Base-by-base conservation (phyloP, 305 asterid genomes). In the Euphrasia arctica region DNA sequence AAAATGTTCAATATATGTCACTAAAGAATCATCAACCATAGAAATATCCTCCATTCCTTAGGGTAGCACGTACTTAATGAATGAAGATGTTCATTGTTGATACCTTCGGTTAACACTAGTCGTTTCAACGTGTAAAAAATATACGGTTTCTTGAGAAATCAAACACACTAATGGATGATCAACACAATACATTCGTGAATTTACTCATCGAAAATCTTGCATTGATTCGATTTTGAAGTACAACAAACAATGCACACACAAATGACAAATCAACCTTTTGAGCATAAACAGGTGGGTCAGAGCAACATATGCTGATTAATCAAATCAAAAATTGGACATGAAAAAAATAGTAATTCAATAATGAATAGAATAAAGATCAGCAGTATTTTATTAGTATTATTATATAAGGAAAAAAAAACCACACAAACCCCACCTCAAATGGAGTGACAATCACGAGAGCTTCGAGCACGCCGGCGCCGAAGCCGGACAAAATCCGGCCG, bases 381-480 rank as follows among this genome's bases (percentile, higher is more conserved):
- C 4, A 31, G 34, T 31, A 31, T 31, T 31, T 27, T 8, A 54
- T 54, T 27, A 66, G 4, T 9, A 10, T 5, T 32, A 22, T 58
- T 11, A 2, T 36, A 14, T 2, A 58, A 14, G 13, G n/a, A n/a
- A n/a, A 39, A 58, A 39, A 9, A 22, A n/a, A 11, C 9, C 0
- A 14, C 6, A 43, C 18, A 51, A 4, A 5, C 8, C 15, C 43
- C 39, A 91, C 98, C 98, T 92, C 98, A 75, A 92, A 92, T 0
- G 98, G 98, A 13, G 98, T 92, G 54, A 92, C 98, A 47, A 92
- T 83, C 67, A 79, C 86, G 27, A 92, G 96, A 64, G 98, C 98
- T 77, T 92, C 98, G 51, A 92, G 88, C 70, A 89, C 97, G 28
- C 98, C 98, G 4, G 98, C 98, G 11, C 98, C 98, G 58, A 92